Conservation (phyloP, 2,329 filamentous ascomycete genomes). For the Cephalotrichum gorgonifer region DNA sequence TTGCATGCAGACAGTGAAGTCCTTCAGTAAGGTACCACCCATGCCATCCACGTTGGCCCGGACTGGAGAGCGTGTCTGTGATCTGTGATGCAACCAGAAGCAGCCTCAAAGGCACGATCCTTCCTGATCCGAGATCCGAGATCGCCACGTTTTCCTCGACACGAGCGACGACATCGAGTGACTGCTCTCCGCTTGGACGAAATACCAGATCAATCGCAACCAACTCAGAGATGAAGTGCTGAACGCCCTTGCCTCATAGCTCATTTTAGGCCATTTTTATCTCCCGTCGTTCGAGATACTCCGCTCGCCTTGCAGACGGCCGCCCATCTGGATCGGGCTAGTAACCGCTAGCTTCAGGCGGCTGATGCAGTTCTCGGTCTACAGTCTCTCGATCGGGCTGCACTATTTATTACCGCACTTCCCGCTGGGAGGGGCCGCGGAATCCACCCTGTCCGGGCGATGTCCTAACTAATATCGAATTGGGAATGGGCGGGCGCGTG, state of each 20-base stretch:
- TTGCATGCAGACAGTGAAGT: background rate
- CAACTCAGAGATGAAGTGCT: no score
- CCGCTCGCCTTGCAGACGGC: background rate
- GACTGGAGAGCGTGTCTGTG: background rate
- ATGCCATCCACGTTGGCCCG: no score
- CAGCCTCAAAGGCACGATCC: background rate
- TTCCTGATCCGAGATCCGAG: constrained; percentile 1
- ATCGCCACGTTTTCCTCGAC: background rate
- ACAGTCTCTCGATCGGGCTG: background rate
- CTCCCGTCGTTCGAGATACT: background rate
- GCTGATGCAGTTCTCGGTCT: background rate
- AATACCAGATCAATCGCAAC: no score
- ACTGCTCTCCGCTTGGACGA: no score
- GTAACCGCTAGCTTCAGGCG: background rate
- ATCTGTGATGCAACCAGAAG: background rate
- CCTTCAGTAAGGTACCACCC: background rate
- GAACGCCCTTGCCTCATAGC: background rate
- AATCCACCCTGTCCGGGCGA: background rate
- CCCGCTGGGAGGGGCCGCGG: background rate
- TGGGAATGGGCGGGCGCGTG: background rate
- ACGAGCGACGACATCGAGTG: no score
- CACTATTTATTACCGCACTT: background rate
- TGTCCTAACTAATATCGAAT: background rate
- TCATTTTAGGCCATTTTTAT: background rate
- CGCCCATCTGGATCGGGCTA: background rate